Evolutionary conservation across 1,139 yeast species (phyloP), one percentile per base, ranked within the genome.

Genomic region (Blastobotrys illinoisensis): DNA sequence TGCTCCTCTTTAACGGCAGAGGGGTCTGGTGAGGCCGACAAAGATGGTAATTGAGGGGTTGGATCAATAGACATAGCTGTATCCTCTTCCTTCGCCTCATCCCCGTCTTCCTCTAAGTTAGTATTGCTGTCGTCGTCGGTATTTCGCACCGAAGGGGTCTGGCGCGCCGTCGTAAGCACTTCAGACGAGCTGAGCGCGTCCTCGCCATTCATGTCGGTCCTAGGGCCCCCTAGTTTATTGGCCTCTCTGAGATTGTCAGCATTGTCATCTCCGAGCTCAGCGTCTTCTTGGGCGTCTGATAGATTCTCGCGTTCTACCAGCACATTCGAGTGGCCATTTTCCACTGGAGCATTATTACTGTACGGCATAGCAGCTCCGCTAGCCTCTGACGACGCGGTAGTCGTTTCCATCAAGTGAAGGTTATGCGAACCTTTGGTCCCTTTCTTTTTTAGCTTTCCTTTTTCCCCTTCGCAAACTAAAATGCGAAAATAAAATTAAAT

Each of bases 1-100:
- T 69, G 73, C 49, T 62, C 62, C 47, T 45, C 51, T 36, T 56
- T 55, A 14, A 58, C 54, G 14, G 52, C 57, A 48, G 32, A 43
- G 2, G 57, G 55, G 11, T 49, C 57, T 13, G 51, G 46, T 2
- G 47, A 19, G 28, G 14, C 21, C 7, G 16, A n/a, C 3, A 16
- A 32, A 3, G 40, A 11, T 11, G 40, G 40, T 32, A 32, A n/a
- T 32, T 32, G 40, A 4, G 40, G 40, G 7, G 40, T 32, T 3
- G 40, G 40, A 14, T 32, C 40, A 3, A 32, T n/a, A 6, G 40
- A 32, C 40, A 32, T 32, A 16, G 13, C 7, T 32, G 16, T n/a
- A 32, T 32, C 40, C 3, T 32, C 40, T 2, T 32, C 40, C 7
- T 32, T 32, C 5, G 40, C 40, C 40, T 32, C 40, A 2, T 32